Evolutionary conservation across 2,329 filamentous ascomycete species (phyloP), one percentile per base, ranked within the genome.

Genomic region (Neonectria magnoliae): DNA sequence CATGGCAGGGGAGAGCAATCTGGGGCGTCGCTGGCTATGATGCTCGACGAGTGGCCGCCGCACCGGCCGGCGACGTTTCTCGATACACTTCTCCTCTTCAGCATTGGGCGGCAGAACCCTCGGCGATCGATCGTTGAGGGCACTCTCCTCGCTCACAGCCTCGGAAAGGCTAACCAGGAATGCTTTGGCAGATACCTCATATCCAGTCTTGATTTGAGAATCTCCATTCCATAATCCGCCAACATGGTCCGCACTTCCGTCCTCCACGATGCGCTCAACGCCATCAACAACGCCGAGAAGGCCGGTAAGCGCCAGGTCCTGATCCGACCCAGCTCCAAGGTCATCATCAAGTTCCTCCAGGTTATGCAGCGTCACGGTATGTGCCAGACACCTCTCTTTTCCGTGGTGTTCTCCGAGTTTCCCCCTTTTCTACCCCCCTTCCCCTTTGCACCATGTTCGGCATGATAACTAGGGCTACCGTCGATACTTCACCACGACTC

Each of bases 221-320:
- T 93, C 91, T 93, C 88, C 79, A 75, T 76, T 67, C 71, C 69
- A 79, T 78, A 81, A 73, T 87, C 88, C 89, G 90, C 82, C 90
- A 98, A 92, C 82, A 99, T 99, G 95, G 94, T 98, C 86, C 94
- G 93, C 88, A 98, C 96, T 80, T 97, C 94, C 83, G 96, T 98
- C 81, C 94, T 99, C 85, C 97, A 98, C 90, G 96, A 99, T 91
- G 94, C 93, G 82, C 92, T 98, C 80, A 97, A 97, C 84, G 88
- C 90, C 88, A 98, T 99, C 92, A 99, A 99, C 94, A 99, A 99
- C 85, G 96, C 96, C 89, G 97, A 99, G 91, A 98, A 99, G 92
- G 88, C 93, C 78, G 96, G 96, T 87, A 98, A 98, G 92, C 94
- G 96, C 81, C 96, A 99, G 88, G 96, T 98, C 82, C 81, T 99